Evolutionary conservation across 2,329 filamentous ascomycete species (phyloP).

Genomic region (Phyllosticta citriasiana): DNA sequence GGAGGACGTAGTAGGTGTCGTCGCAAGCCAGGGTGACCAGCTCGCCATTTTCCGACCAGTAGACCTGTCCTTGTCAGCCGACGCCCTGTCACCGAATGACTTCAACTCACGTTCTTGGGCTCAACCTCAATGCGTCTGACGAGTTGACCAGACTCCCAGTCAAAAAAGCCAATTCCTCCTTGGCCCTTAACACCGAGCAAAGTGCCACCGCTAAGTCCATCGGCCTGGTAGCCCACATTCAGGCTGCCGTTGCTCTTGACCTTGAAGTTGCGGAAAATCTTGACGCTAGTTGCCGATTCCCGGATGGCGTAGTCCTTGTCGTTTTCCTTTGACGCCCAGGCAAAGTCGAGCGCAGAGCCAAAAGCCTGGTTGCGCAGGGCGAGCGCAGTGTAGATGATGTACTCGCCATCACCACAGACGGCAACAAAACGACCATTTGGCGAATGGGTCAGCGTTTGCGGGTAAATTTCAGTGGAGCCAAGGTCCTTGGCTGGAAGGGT

Average conservation of each 20-base stretch:
- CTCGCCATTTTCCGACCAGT: constrained; percentile 97
- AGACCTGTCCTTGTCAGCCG: constrained; percentile 47
- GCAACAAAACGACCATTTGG: constrained; percentile 86
- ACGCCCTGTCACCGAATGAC: neutral
- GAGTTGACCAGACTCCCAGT: constrained; percentile 83
- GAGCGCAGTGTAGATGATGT: constrained; percentile 95
- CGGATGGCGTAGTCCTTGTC: constrained; percentile 98
- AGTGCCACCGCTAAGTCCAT: constrained; percentile 80
- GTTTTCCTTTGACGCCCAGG: constrained; percentile 94
- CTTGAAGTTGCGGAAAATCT: constrained; percentile 96
- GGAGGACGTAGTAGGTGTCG: constrained; percentile 87
- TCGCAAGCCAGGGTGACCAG: constrained; percentile 88
- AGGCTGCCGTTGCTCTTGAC: constrained; percentile 73
- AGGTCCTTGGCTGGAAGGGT: constrained; percentile 86
- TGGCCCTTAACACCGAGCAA: constrained; percentile 91
- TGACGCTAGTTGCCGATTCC: constrained; percentile 87
- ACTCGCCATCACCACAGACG: constrained; percentile 92
- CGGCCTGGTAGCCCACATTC: constrained; percentile 90
- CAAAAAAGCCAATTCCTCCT: constrained; percentile 89
- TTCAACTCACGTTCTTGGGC: constrained; percentile 44
- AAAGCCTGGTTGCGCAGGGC: constrained; percentile 98
- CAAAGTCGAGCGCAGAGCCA: constrained; percentile 89
- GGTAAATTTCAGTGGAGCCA: constrained; percentile 92
- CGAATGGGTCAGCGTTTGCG: constrained; percentile 89
- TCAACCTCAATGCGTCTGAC: constrained; percentile 85